Evolutionary conservation across 768 basidiomycete species (phyloP).

Genomic region (Pisolithus sp.): DNA sequence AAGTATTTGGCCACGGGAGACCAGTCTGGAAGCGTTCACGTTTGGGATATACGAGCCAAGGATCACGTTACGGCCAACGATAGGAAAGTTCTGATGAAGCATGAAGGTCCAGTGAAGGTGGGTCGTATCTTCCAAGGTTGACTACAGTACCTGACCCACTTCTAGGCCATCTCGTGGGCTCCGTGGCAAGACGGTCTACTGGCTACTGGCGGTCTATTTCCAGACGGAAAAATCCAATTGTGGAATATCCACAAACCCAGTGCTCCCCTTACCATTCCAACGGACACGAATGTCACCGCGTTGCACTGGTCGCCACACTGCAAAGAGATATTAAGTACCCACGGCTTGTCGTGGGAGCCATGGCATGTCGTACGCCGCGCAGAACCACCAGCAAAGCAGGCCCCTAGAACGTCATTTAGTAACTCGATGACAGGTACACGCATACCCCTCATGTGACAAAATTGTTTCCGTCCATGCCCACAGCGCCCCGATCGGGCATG

Average conservation of each 20-base stretch:
- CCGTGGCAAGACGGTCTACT: constrained; percentile 66
- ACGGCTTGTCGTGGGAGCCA: constrained; percentile 37
- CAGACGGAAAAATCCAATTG: constrained; percentile 52
- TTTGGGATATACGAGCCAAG: constrained; percentile 39
- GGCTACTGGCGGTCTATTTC: constrained; percentile 60
- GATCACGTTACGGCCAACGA: constrained; percentile 26
- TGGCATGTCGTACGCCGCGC: constrained; percentile 14
- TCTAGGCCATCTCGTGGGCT: constrained; percentile 66
- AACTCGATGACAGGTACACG: constrained; percentile 43
- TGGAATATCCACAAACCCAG: constrained; percentile 38
- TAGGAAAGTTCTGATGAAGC: constrained; percentile 36
- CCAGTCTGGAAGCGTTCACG: constrained; percentile 33
- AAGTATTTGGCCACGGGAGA: constrained; percentile 37
- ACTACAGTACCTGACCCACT: not conserved
- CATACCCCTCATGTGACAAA: constrained; percentile 47
- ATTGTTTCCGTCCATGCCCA: constrained; percentile 56
- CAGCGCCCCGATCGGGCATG: constrained; percentile 47
- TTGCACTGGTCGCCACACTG: constrained; percentile 69
- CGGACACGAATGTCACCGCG: constrained; percentile 50
- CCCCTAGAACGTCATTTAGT: constrained; percentile 24
- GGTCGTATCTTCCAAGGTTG: not conserved
- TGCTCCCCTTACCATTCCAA: constrained; percentile 39
- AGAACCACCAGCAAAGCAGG: constrained; percentile 17
- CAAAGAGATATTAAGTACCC: constrained; percentile 82
- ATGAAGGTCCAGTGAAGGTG: constrained; percentile 41